Evolutionary conservation across 495 filamentous ascomycete species (phyloP).

Genomic region (Thermochaetoides thermophila): DNA sequence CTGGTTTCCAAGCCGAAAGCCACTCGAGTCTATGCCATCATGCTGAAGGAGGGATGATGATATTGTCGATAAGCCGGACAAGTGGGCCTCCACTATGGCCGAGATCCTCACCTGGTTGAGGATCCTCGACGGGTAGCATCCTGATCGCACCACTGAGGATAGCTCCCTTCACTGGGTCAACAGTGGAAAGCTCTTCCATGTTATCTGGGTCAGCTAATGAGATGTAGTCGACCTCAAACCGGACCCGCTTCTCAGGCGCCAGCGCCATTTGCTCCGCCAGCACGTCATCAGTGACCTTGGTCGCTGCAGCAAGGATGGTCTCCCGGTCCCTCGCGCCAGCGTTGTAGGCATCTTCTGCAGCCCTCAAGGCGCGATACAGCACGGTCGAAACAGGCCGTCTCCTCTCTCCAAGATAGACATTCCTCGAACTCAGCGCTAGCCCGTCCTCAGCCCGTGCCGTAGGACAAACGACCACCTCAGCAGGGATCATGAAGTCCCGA

Average conservation of each 20-base stretch:
- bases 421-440: conserved; percentile 84
- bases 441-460: conserved; percentile 73
- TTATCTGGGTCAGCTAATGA: conserved; percentile 70
- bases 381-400: conserved; percentile 58
- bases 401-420: conserved; percentile 75
- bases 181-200: conserved; percentile 57
- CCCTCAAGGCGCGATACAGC: conserved; percentile 48
- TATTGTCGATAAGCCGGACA: conserved; percentile 89
- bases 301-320: conserved; percentile 54
- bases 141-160: conserved; percentile 82
- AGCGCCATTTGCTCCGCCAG: conserved; percentile 49
- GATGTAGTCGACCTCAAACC: conserved; percentile 79
- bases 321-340: conserved; percentile 39
- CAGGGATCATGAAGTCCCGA: conserved; percentile 71
- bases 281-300: conserved; percentile 32
- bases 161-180: conserved; percentile 52
- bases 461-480: conserved; percentile 53
- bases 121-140: conserved; percentile 67
- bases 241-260: conserved; percentile 43
- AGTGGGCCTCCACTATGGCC: conserved; percentile 50
- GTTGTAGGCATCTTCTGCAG: conserved; percentile 52
- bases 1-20: not conserved
- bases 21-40: not conserved
- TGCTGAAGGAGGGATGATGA: conserved; percentile 47
- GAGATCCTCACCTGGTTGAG: conserved; percentile 52